Percentiles rank a stretch among this genome's conserved stretches.
These are phyloP conservation scores for Microdochium trichocladiopsis DNA, from an alignment of 2,329 filamentous ascomycete genomes.

Conservation along the genomic window DNA sequence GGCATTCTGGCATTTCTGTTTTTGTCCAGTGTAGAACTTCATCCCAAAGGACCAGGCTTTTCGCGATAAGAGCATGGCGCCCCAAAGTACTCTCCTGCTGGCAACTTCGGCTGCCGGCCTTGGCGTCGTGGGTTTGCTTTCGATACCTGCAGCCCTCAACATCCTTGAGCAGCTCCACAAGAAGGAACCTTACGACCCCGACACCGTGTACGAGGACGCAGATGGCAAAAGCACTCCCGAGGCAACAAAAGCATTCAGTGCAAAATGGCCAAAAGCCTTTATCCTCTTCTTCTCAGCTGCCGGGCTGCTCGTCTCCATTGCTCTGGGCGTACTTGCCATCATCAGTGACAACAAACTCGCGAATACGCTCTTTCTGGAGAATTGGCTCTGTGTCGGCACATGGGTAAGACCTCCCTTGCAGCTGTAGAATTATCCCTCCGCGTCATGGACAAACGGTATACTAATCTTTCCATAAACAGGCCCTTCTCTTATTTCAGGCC, in stretches of 20 bases:
- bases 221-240: conserved; percentile 64
- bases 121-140: conserved; percentile 12
- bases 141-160: conserved; percentile 13
- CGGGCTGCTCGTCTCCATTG: conserved; percentile 49
- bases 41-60: no score
- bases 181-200: conserved; percentile 4
- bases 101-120: conserved; percentile 16
- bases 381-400: conserved; percentile 51
- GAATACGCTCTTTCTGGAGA: conserved; percentile 38
- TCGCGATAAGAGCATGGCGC: no score
- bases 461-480: conserved; percentile 24
- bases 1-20: no score
- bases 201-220: conserved; percentile 56
- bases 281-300: conserved; percentile 45
- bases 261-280: conserved; percentile 46
- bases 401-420: conserved; percentile 54
- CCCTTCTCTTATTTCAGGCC: conserved; percentile 44
- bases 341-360: conserved; percentile 18
- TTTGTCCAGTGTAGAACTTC: no score
- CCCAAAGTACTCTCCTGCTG: conserved; percentile 8
- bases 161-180: conserved; percentile 11
- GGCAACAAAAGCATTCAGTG: conserved; percentile 55
- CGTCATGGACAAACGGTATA: conserved; percentile 7
- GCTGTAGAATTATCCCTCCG: no score
- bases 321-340: conserved; percentile 46